phyloP scores from a whole-genome alignment of 495 filamentous ascomycete genomes.

The Aspergillus heteromorphus region DNA sequence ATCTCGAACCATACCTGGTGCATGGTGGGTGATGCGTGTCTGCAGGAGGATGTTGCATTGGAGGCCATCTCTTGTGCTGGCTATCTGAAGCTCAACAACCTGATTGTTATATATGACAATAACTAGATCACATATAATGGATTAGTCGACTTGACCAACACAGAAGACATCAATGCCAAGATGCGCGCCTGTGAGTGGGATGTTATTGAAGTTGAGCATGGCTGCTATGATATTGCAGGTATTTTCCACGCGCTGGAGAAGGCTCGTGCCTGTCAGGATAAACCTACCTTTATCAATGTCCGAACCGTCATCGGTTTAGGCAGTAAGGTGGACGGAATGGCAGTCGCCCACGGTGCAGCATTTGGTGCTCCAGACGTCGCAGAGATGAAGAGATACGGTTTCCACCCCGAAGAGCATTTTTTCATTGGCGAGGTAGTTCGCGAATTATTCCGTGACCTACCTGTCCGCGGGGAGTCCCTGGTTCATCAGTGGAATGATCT shows the following conservation, averaged over 20 bases:
- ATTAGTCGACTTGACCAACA: slow-evolving; percentile 49
- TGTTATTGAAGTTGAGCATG: slow-evolving; percentile 51
- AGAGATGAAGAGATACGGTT: slow-evolving; percentile 43
- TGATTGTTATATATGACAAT: slow-evolving; percentile 55
- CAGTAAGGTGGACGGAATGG: slow-evolving; percentile 44
- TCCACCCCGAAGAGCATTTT: slow-evolving; percentile 42
- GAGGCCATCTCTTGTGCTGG: slow-evolving; percentile 54
- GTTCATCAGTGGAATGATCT: slow-evolving; percentile 44
- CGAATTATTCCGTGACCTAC: slow-evolving; percentile 44
- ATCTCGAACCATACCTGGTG: slow-evolving; percentile 49
- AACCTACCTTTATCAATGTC: slow-evolving; percentile 56
- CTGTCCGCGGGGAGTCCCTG: slow-evolving; percentile 31
- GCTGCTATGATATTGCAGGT: slow-evolving; percentile 45
- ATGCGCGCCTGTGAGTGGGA: slow-evolving; percentile 55
- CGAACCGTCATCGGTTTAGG: slow-evolving; percentile 53
- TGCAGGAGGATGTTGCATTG: slow-evolving; percentile 55
- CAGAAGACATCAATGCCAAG: slow-evolving; percentile 55
- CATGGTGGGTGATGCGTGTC: slow-evolving; percentile 55
- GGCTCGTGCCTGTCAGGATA: slow-evolving; percentile 38
- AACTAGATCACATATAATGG: slow-evolving; percentile 55
- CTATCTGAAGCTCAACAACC: slow-evolving; percentile 49
- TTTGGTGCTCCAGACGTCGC: slow-evolving; percentile 43
- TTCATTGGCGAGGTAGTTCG: slow-evolving; percentile 40
- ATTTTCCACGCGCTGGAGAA: slow-evolving; percentile 45
- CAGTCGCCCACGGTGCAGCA: slow-evolving; percentile 47